These are phyloP conservation scores for Aureobasidium leucospermi DNA, from an alignment of 2,329 filamentous ascomycete species.

Conservation along the genomic window DNA sequence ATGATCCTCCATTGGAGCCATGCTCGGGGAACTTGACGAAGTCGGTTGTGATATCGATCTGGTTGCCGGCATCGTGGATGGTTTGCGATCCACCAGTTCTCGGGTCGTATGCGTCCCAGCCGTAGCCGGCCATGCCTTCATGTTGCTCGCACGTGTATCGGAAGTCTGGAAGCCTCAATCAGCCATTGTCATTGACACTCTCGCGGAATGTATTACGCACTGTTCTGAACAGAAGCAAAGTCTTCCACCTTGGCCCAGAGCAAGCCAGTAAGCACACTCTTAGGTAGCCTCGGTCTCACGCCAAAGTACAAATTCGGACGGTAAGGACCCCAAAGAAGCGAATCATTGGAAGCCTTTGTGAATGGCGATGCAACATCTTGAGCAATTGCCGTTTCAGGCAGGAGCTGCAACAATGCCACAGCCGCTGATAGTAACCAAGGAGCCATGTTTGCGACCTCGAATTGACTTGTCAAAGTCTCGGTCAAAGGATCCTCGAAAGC, in stretches of 20 bases:
- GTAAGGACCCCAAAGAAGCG: constrained; percentile 92
- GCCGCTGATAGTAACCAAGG: constrained; percentile 14
- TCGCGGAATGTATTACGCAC: constrained; percentile 39
- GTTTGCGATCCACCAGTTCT: constrained; percentile 79
- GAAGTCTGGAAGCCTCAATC: constrained; percentile 53
- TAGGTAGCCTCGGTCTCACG: constrained; percentile 70
- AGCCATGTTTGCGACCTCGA: background rate
- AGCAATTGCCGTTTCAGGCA: constrained; percentile 1
- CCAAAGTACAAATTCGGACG: constrained; percentile 93
- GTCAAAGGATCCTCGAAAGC: background rate
- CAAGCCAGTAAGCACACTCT: constrained; percentile 73
- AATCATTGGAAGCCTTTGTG: constrained; percentile 60
- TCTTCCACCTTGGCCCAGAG: constrained; percentile 85
- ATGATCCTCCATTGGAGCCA: constrained; percentile 77
- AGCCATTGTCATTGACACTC: constrained; percentile 14
- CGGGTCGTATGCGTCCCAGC: constrained; percentile 96
- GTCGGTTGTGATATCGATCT: constrained; percentile 81
- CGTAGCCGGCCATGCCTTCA: constrained; percentile 89
- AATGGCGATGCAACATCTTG: constrained; percentile 22
- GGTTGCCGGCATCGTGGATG: constrained; percentile 83
- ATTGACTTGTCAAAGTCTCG: background rate
- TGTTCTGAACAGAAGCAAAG: constrained; percentile 65
- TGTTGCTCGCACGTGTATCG: constrained; percentile 95
- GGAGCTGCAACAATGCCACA: constrained; percentile 13
- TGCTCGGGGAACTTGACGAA: constrained; percentile 83